These are phyloP conservation scores for Trichosporon faecale DNA, from an alignment of 1,284 basidiomycete genomes.

Conservation along the genomic window DNA sequence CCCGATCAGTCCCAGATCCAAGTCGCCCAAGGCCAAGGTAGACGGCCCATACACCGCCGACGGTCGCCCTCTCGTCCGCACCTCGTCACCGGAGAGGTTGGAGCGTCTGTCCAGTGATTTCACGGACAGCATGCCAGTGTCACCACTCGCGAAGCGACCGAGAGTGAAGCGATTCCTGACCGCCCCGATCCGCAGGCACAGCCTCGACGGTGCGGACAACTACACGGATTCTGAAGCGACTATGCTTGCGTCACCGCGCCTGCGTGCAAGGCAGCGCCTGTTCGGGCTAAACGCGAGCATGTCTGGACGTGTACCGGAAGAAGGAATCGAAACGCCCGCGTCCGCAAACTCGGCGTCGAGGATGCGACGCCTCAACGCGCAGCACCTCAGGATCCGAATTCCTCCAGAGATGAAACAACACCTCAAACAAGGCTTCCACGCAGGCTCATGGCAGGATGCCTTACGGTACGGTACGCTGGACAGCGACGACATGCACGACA, in stretches of 20 bases:
- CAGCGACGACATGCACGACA: conserved; percentile 3
- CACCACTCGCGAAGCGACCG: background rate
- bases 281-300: conserved; percentile 11
- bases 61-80: background rate
- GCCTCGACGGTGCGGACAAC: conserved; percentile 14
- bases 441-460: conserved; percentile 49
- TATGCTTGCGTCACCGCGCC: conserved; percentile 15
- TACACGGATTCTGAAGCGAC: conserved; percentile 25
- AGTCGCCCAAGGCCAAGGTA: background rate
- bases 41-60: background rate
- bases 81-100: background rate
- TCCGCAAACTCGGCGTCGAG: background rate
- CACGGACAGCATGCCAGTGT: conserved; percentile 4
- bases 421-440: conserved; percentile 42
- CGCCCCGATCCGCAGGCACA: conserved; percentile 9
- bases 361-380: conserved; percentile 15
- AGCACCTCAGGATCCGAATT: conserved; percentile 35
- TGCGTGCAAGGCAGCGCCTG: conserved; percentile 18
- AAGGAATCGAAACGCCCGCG: conserved; percentile 9
- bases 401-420: conserved; percentile 37
- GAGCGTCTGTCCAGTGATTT: conserved; percentile 4
- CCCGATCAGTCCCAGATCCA: conserved; percentile 6
- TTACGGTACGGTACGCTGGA: conserved; percentile 30
- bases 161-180: conserved; percentile 12
- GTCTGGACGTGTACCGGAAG: conserved; percentile 14